phyloP scores from a whole-genome alignment of 768 basidiomycete species.

The Tubosaeta sp. region DNA sequence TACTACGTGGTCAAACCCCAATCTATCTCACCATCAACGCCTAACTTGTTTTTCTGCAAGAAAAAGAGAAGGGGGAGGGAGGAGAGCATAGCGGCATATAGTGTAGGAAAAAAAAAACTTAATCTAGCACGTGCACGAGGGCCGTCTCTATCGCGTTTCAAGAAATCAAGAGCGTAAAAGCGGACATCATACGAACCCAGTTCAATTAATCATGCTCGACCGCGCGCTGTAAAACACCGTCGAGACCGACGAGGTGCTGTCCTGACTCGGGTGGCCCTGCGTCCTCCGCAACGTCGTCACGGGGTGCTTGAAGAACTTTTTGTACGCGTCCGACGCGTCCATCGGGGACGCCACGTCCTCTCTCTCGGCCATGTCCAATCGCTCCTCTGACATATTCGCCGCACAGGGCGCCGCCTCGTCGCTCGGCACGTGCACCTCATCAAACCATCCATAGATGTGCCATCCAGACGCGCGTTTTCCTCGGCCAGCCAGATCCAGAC shows the following conservation, averaged over 20 bases:
- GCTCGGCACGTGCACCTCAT: constrained; percentile 6
- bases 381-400: neutral
- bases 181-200: neutral
- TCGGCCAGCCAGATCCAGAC: constrained; percentile 27
- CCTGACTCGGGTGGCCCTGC: constrained; percentile 21
- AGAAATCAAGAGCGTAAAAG: neutral
- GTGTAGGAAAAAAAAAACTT: neutral
- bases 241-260: constrained; percentile 22
- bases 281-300: constrained; percentile 8
- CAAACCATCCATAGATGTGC: constrained; percentile 31
- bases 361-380: neutral
- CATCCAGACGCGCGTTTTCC: constrained; percentile 33
- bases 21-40: neutral
- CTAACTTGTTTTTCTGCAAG: neutral
- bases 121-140: neutral
- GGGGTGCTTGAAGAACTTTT: constrained; percentile 9
- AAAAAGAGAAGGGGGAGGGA: neutral
- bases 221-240: constrained; percentile 31
- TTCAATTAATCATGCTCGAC: constrained; percentile 20
- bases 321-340: neutral
- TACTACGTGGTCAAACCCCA: neutral
- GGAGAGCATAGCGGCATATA: neutral
- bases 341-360: neutral
- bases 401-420: neutral
- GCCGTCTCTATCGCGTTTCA: neutral